Evolutionary conservation across 2,329 filamentous ascomycete species (phyloP).

Genomic region (Metarhizium sp.): DNA sequence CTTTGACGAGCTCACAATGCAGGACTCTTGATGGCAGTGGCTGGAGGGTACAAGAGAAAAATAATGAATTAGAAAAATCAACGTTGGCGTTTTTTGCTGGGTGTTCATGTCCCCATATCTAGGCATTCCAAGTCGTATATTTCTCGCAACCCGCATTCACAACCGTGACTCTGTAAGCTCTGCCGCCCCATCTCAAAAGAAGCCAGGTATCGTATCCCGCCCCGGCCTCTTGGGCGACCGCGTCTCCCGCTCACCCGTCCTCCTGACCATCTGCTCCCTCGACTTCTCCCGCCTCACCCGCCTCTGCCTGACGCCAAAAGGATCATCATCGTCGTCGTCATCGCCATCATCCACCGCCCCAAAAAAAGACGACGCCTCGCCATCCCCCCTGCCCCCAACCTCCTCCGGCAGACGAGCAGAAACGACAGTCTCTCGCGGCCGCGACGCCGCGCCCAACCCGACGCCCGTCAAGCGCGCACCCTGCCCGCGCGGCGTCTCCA

Average conservation of each 20-base stretch:
- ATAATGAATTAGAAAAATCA: not conserved
- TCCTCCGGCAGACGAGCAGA: too few species aligned
- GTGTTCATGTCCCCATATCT: not conserved
- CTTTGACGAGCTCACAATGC: constrained; percentile 68
- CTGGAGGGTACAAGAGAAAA: not conserved
- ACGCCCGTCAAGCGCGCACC: constrained; percentile 4
- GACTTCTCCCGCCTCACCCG: constrained; percentile 21
- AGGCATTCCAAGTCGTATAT: not conserved
- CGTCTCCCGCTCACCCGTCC: constrained; percentile 7
- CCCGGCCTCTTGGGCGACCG: constrained; percentile 10
- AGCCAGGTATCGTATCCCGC: constrained; percentile 26
- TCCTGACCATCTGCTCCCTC: constrained; percentile 16
- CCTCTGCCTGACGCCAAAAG: constrained; percentile 24
- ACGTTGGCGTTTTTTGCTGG: not conserved
- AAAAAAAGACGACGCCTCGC: not conserved
- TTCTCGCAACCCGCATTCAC: not conserved
- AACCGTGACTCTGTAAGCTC: not conserved
- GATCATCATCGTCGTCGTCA: constrained; percentile 17
- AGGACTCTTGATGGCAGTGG: constrained; percentile 13
- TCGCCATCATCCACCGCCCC: not conserved
- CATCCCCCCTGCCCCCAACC: too few species aligned
- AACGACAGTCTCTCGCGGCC: too few species aligned
- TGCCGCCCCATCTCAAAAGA: constrained; percentile 17
- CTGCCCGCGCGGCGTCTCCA: constrained; percentile 29
- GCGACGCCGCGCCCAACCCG: too few species aligned